Conservation (phyloP, 2,329 filamentous ascomycete species). For the Raffaelea deltoideospora region DNA sequence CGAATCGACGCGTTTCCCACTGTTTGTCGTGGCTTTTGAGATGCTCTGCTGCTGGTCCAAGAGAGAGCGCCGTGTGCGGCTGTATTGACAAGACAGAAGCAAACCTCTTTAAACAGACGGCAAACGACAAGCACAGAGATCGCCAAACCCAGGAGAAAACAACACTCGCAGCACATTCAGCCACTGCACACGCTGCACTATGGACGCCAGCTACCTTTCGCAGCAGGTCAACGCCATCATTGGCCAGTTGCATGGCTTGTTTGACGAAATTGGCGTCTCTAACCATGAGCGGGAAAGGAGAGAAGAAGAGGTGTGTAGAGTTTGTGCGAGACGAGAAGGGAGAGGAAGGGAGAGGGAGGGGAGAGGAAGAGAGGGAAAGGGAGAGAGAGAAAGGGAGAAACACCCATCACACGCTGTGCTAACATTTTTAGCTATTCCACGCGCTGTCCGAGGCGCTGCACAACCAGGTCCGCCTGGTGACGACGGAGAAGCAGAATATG, state of each 20-base stretch:
- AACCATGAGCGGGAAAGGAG: conserved; percentile 80
- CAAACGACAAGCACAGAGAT: too few relatives aligned
- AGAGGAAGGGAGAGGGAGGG: too few relatives aligned
- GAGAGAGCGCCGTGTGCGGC: conserved; percentile 6
- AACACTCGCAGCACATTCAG: too few relatives aligned
- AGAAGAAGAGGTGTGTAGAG: conserved; percentile 85
- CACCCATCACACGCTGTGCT: neutral
- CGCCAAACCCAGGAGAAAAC: too few relatives aligned
- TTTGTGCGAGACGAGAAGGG: too few relatives aligned
- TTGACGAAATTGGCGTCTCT: conserved; percentile 95
- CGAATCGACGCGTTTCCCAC: neutral
- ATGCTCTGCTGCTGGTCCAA: conserved; percentile 8
- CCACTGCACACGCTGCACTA: conserved; percentile 20
- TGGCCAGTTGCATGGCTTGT: conserved; percentile 80
- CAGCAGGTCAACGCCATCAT: conserved; percentile 94
- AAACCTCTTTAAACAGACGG: too few relatives aligned
- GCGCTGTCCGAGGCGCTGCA: conserved; percentile 85
- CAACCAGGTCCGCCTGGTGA: conserved; percentile 74
- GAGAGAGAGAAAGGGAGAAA: too few relatives aligned
- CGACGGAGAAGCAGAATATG: conserved; percentile 77
- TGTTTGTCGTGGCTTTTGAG: conserved; percentile 1
- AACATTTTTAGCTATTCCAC: conserved; percentile 57
- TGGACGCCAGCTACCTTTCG: conserved; percentile 86
- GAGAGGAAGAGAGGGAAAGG: too few relatives aligned
- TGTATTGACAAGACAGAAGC: too few relatives aligned